A percentile compares a stretch with the other conserved stretches of the same genome.
These are phyloP conservation scores for Penicillium hordei DNA, from an alignment of 2,329 filamentous ascomycete species.

Conservation along the genomic window DNA sequence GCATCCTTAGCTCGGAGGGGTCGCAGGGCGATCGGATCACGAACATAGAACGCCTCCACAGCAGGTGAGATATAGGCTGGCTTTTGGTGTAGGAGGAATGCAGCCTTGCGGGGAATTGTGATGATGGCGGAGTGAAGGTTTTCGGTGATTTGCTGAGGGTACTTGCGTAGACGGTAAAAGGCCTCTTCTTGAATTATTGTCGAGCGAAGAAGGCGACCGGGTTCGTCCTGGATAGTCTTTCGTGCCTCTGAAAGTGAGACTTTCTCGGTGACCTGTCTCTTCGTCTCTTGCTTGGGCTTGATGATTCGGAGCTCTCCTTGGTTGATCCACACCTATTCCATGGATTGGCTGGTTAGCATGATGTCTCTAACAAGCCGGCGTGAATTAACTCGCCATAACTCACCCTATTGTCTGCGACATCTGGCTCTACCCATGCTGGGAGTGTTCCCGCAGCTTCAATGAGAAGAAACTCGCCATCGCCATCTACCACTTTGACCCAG, in stretches of 20 bases:
- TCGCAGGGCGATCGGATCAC: slow-evolving; percentile 75
- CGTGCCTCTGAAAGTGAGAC: slow-evolving; percentile 67
- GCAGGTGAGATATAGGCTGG: slow-evolving; percentile 78
- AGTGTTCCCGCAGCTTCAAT: slow-evolving; percentile 88
- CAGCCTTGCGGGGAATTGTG: slow-evolving; percentile 77
- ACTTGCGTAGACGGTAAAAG: slow-evolving; percentile 82
- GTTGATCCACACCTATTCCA: slow-evolving; percentile 74
- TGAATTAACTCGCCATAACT: slow-evolving; percentile 12
- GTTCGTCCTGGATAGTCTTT: slow-evolving; percentile 56
- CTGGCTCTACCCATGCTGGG: slow-evolving; percentile 87
- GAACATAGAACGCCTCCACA: slow-evolving; percentile 87
- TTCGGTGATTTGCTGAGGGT: slow-evolving; percentile 70
- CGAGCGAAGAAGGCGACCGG: slow-evolving; percentile 66
- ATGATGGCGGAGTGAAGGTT: slow-evolving; percentile 75
- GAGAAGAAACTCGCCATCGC: slow-evolving; percentile 91
- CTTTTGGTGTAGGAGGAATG: slow-evolving; percentile 71
- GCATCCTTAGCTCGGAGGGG: slow-evolving; percentile 61
- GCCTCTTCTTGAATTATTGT: slow-evolving; percentile 79
- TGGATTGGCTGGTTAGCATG: neutral
- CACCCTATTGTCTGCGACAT: slow-evolving; percentile 77
- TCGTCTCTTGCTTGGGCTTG: slow-evolving; percentile 50
- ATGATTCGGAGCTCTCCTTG: slow-evolving; percentile 73
- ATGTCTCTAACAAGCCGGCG: neutral
- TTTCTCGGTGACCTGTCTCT: slow-evolving; percentile 39
- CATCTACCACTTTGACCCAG: slow-evolving; percentile 82